These are phyloP conservation scores for Zygnema cylindricum DNA, from an alignment of 139 green algal genomes.

Conservation along the genomic window DNA sequence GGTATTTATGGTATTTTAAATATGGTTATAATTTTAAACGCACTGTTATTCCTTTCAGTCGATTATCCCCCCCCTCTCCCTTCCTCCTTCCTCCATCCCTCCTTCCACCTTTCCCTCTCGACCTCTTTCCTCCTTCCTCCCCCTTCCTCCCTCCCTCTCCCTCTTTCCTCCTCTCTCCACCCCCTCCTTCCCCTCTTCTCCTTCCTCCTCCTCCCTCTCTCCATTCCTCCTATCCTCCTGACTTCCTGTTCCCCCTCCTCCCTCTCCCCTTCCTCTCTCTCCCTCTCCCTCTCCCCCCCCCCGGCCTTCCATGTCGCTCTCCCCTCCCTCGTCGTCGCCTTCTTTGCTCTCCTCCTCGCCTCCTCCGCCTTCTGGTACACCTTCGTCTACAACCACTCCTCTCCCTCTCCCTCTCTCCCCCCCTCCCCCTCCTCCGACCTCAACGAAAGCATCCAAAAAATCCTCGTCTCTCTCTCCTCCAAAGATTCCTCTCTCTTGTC, in stretches of 20 bases:
- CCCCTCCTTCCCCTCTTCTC: neutral
- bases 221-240: neutral
- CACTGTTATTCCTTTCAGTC: no score
- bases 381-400: neutral
- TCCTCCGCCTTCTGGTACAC: neutral
- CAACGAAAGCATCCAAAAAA: no score
- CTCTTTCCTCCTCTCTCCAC: neutral
- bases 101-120: no score
- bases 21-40: no score
- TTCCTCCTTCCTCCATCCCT: no score
- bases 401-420: neutral
- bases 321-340: neutral
- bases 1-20: no score
- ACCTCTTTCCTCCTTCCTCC: no score
- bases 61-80: no score
- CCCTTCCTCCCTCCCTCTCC: neutral
- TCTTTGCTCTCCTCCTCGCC: neutral
- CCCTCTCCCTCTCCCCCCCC: neutral
- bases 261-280: neutral
- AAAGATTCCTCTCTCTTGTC: neutral
- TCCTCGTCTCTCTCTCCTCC: no score
- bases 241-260: neutral
- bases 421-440: no score
- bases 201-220: neutral
- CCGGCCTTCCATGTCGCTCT: neutral